phyloP scores from a whole-genome alignment of 2,329 filamentous ascomycete genomes.

The Sclerotinia borealis region DNA sequence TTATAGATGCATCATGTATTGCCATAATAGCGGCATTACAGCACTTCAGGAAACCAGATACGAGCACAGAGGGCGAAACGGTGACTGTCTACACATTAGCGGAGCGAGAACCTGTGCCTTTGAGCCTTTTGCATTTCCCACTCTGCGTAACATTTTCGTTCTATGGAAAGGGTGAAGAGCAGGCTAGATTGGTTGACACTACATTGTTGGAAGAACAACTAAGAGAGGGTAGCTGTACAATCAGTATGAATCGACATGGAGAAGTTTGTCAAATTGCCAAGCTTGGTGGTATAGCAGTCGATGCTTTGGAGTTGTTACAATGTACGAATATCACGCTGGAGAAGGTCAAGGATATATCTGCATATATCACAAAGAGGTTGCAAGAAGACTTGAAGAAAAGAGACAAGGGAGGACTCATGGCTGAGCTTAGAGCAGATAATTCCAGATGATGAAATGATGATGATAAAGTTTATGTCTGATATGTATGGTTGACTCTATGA shows the following conservation, averaged over 20 bases:
- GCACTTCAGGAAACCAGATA: slow-evolving; percentile 88
- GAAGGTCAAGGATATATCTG: slow-evolving; percentile 76
- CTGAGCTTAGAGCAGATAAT: slow-evolving; percentile 78
- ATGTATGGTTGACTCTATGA: slow-evolving; percentile 8
- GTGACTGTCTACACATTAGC: slow-evolving; percentile 78
- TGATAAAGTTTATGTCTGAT: slow-evolving; percentile 41
- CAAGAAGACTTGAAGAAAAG: slow-evolving; percentile 72
- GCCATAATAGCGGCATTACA: slow-evolving; percentile 82
- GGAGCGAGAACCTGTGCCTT: slow-evolving; percentile 82
- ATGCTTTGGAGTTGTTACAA: slow-evolving; percentile 70
- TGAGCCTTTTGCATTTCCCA: slow-evolving; percentile 88
- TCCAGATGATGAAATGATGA: slow-evolving; percentile 33
- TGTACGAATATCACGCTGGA: slow-evolving; percentile 68
- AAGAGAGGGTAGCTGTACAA: slow-evolving; percentile 64
- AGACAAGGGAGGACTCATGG: slow-evolving; percentile 72
- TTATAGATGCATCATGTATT: slow-evolving; percentile 80
- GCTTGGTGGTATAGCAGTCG: slow-evolving; percentile 74
- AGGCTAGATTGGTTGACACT: slow-evolving; percentile 66
- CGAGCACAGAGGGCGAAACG: slow-evolving; percentile 75
- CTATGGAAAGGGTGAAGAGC: slow-evolving; percentile 58
- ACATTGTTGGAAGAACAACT: slow-evolving; percentile 71
- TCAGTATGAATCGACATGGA: slow-evolving; percentile 48
- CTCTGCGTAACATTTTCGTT: slow-evolving; percentile 88
- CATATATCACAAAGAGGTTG: slow-evolving; percentile 65
- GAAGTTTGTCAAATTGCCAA: slow-evolving; percentile 58